Evolutionary conservation across 352 stramenopile genomes (phyloP).

Genomic region (Aphanomyces invadans): DNA sequence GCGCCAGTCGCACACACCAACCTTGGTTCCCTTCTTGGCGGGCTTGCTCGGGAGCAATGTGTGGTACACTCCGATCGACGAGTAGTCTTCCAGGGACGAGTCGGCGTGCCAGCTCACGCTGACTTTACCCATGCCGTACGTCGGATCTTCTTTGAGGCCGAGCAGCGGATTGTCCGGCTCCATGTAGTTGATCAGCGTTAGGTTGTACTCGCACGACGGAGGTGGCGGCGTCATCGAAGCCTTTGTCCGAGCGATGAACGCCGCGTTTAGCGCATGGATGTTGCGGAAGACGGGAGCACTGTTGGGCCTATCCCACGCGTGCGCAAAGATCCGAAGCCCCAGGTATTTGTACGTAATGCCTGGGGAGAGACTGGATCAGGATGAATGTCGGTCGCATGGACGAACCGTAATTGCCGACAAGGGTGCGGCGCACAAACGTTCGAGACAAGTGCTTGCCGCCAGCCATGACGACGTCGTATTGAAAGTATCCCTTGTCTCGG

Average conservation of each 20-base stretch:
- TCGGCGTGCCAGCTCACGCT: conserved; percentile 80
- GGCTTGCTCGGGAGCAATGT: conserved; percentile 31
- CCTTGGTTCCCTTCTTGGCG: conserved; percentile 10
- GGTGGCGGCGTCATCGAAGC: conserved; percentile 24
- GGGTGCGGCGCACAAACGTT: conserved; percentile 69
- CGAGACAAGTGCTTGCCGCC: conserved; percentile 38
- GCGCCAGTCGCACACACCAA: conserved; percentile 46
- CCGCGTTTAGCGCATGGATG: conserved; percentile 24
- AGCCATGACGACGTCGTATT: conserved; percentile 42
- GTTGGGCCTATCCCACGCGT: conserved; percentile 43
- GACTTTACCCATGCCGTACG: conserved; percentile 33
- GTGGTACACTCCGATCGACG: conserved; percentile 80
- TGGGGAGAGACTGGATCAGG: too few species aligned
- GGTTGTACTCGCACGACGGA: conserved; percentile 40
- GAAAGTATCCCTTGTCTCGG: conserved; percentile 36
- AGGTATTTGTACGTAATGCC: conserved; percentile 88
- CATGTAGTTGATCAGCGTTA: conserved; percentile 55
- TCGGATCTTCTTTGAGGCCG: conserved; percentile 53
- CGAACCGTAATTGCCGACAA: conserved; percentile 58
- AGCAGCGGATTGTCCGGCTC: conserved; percentile 31
- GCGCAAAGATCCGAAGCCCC: conserved; percentile 72
- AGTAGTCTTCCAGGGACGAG: conserved; percentile 68
- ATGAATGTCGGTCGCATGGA: too few species aligned
- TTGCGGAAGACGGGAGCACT: conserved; percentile 27
- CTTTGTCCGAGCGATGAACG: conserved; percentile 24